Evolutionary conservation across 352 stramenopile genomes (phyloP), one percentile per base, ranked within the genome.

Genomic region (Phytophthora meadii): DNA sequence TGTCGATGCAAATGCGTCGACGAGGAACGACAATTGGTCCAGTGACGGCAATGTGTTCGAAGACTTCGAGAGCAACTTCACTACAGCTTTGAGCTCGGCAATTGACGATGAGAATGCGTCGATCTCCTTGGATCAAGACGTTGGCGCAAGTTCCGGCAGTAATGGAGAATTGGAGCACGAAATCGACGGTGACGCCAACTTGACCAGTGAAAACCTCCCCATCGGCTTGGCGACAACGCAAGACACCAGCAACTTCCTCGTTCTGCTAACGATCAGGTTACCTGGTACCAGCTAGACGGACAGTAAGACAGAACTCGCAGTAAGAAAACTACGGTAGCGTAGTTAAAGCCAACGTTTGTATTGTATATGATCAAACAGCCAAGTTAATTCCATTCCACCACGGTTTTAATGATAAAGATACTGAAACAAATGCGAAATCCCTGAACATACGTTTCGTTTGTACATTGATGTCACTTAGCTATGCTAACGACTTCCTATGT

Each of bases 171-270:
- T 48, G 32, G 40, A 61, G 34, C 40, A 22, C 5, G 41, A 42
- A 11, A 24, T 61, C 25, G 41, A 49, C 9, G 41, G 32, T 51
- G 53, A 65, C 32, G 36, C 24, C 17, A 65, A 64, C 46, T 65
- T 65, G 65, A 22, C 30, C 22, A 47, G 59, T 39, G 12, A 49
- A 34, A 42, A 49, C 2, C 5, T 41, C 24, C 24, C 32, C 39
- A 57, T 24, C 30, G 54, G 12, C n/a, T 32, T 45, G 30, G 4
- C 41, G 19, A 14, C 34, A 12, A 22, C 14, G 11, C 11, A 52
- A 37, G 7, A 36, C 30, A 10, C 30, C 30, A 12, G 30, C 2
- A 11, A 11, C 53, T 61, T 25, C 19, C 47, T 5, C 25, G 42
- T 22, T 17, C 1, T 36, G 30, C 30, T 3, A 15, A 41, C 46